Percentiles rank a stretch among this genome's conserved stretches.
phyloP scores from a whole-genome alignment of 129 eudicot genomes.

The Artemisia tridentata region DNA sequence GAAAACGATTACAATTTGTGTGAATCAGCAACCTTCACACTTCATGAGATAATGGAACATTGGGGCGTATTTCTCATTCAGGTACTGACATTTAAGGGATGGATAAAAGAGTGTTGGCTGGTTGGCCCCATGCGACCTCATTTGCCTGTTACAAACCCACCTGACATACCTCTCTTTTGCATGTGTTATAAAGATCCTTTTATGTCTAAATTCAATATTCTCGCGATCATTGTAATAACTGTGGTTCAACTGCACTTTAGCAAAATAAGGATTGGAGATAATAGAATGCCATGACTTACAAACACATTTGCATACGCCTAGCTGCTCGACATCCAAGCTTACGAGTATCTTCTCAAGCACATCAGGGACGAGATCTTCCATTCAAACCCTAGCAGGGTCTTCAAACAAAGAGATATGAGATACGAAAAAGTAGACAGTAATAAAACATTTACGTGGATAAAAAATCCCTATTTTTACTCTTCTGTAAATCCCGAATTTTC shows the following conservation, averaged over 20 bases:
- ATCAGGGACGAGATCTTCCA: neutral
- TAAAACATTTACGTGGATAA: no score
- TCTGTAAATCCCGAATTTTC: no score
- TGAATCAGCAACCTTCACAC: no score
- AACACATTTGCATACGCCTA: neutral
- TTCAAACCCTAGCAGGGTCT: conserved; percentile 10
- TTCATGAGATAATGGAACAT: no score
- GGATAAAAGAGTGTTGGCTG: no score
- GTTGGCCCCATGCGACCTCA: no score
- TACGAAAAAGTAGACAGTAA: neutral
- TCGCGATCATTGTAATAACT: neutral
- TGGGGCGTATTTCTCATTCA: no score
- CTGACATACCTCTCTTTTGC: no score
- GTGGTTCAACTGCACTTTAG: neutral
- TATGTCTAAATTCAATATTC: neutral
- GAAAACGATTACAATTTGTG: no score
- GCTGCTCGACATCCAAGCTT: neutral
- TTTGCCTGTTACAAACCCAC: no score
- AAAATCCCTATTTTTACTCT: no score
- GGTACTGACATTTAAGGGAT: no score
- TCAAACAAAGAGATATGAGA: neutral
- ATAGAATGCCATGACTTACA: neutral
- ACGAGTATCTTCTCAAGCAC: neutral
- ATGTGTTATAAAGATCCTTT: neutral
- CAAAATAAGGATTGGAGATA: neutral